phyloP scores from a whole-genome alignment of 2,329 filamentous ascomycete genomes.

The Colletotrichum gigasporum region DNA sequence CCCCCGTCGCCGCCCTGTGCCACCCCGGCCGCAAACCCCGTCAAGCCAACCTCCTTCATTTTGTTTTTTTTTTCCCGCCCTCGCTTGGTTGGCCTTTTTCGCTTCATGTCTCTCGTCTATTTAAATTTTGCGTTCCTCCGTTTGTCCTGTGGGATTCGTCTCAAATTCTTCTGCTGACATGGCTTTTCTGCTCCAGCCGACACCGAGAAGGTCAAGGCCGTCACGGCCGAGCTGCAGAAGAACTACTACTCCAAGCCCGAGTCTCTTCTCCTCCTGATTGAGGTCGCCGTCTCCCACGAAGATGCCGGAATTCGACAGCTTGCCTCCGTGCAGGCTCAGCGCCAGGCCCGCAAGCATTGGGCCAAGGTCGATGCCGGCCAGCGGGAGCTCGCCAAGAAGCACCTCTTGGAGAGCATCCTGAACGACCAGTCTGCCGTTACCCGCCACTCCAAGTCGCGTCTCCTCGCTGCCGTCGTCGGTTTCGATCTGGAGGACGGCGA shows the following conservation, averaged over 20 bases:
- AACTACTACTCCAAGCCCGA: constrained; percentile 90
- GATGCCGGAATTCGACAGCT: constrained; percentile 82
- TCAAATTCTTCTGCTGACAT: constrained; percentile 41
- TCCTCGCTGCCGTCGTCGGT: constrained; percentile 87
- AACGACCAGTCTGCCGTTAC: constrained; percentile 80
- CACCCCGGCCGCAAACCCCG: constrained; percentile 26
- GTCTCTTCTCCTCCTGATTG: constrained; percentile 85
- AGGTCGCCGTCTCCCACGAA: constrained; percentile 84
- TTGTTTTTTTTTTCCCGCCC: constrained; percentile 13
- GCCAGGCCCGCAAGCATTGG: constrained; percentile 90
- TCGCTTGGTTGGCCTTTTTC: constrained; percentile 32
- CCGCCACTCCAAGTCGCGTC: constrained; percentile 86
- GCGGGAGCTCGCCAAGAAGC: constrained; percentile 82
- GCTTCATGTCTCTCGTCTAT: constrained; percentile 28
- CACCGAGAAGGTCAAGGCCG: constrained; percentile 88
- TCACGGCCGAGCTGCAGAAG: constrained; percentile 90
- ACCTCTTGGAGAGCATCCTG: constrained; percentile 85
- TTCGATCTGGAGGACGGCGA: constrained; percentile 79
- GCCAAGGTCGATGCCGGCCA: constrained; percentile 74
- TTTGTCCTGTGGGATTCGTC: constrained; percentile 10
- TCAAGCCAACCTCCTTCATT: constrained; percentile 24
- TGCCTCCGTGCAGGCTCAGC: constrained; percentile 88
- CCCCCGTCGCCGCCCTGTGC: constrained; percentile 17
- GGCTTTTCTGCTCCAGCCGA: constrained; percentile 68
- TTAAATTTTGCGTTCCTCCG: constrained; percentile 13